Percentiles rank a stretch among this genome's conserved stretches.
Conservation (phyloP, 257 asterid genomes). For the Solanum paucissectum region DNA sequence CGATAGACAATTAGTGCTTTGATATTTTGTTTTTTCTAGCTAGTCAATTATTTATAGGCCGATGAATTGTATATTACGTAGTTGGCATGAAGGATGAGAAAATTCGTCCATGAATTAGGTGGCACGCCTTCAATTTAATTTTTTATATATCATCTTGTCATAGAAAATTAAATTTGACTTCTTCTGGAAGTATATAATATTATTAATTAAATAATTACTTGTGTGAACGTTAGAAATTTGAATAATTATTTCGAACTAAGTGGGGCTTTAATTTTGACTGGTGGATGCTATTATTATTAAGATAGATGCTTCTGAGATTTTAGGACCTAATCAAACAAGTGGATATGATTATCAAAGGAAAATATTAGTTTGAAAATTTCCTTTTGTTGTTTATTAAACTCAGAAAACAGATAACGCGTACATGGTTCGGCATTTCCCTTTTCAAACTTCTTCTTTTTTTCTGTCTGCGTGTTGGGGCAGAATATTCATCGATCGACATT, state of each 20-base stretch:
- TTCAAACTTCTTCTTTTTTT: background rate
- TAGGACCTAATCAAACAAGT: background rate
- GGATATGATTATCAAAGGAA: background rate
- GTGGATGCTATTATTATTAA: background rate
- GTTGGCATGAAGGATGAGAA: background rate
- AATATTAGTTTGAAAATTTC: background rate
- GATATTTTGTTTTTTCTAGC: background rate
- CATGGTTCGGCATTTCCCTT: background rate
- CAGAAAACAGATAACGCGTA: background rate
- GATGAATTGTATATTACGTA: background rate
- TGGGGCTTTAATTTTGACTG: background rate
- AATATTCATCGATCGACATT: background rate
- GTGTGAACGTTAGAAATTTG: background rate
- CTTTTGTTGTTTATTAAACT: background rate
- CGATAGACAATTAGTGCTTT: background rate
- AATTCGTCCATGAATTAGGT: background rate
- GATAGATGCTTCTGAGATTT: background rate
- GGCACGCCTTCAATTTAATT: background rate
- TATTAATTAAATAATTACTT: background rate
- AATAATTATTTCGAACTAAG: background rate
- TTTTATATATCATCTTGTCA: background rate
- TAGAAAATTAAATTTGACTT: background rate
- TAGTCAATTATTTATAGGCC: background rate
- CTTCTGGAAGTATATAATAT: background rate
- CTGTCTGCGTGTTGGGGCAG: background rate